These are phyloP conservation scores for Anisodus acutangulus DNA, from an alignment of 257 asterid genomes.

Conservation along the genomic window DNA sequence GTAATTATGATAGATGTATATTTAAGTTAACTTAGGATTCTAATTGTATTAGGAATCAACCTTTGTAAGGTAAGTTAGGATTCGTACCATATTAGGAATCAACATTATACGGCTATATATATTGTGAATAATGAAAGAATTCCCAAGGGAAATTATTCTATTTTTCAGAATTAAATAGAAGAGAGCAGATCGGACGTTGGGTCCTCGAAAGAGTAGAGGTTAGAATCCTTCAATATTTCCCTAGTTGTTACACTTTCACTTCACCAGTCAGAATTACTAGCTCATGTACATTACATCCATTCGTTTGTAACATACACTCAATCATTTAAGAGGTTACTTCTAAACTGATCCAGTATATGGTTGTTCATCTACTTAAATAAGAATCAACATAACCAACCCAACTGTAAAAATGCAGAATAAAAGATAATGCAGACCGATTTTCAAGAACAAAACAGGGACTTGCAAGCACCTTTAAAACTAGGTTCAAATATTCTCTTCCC, in stretches of 20 bases:
- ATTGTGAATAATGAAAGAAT: too few relatives aligned
- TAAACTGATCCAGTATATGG: not conserved
- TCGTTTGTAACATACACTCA: not conserved
- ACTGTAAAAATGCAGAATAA: not conserved
- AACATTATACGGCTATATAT: too few relatives aligned
- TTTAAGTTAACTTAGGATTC: too few relatives aligned
- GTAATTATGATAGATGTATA: too few relatives aligned
- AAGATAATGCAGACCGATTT: not conserved
- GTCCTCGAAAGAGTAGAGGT: not conserved
- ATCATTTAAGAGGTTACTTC: not conserved
- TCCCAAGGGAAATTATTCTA: too few relatives aligned
- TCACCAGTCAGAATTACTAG: not conserved
- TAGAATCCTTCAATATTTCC: not conserved
- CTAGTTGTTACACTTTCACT: slow-evolving; percentile 14
- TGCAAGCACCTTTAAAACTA: not conserved
- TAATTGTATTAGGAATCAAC: too few relatives aligned
- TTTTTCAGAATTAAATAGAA: too few relatives aligned
- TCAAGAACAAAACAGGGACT: not conserved
- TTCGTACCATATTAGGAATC: too few relatives aligned
- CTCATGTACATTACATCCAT: slow-evolving; percentile 4
- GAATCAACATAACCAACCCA: not conserved
- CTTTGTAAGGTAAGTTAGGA: too few relatives aligned
- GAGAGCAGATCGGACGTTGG: not conserved
- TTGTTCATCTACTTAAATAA: not conserved
- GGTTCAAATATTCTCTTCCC: not conserved